phyloP scores from a whole-genome alignment of 148 eudicot genomes.

The Vaccinium corymbosum region DNA sequence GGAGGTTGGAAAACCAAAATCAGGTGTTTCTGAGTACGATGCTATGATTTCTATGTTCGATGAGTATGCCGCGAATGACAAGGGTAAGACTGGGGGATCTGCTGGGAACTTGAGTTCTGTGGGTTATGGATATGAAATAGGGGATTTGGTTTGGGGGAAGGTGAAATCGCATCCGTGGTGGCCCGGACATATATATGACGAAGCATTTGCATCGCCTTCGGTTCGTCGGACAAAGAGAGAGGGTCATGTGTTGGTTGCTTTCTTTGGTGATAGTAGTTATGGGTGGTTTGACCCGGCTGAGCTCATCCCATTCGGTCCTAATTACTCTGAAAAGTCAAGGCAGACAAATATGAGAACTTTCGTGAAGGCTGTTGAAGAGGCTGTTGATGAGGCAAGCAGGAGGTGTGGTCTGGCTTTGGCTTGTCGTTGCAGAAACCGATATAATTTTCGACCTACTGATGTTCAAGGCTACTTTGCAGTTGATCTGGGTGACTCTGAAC shows the following conservation, averaged over 20 bases:
- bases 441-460: conserved; percentile 53
- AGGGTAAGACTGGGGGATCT: conserved; percentile 15
- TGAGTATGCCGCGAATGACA: conserved; percentile 27
- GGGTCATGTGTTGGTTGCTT: conserved; percentile 81
- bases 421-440: conserved; percentile 65
- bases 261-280: conserved; percentile 92
- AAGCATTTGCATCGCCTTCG: conserved; percentile 60
- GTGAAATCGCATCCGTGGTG: conserved; percentile 99
- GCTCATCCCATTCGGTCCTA: conserved; percentile 61
- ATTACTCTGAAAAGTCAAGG: conserved; percentile 61
- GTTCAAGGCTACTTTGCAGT: conserved; percentile 56
- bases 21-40: conserved; percentile 16
- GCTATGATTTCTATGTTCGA: conserved; percentile 26
- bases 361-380: conserved; percentile 79
- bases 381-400: conserved; percentile 68
- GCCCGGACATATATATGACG: conserved; percentile 81
- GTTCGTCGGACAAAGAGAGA: conserved; percentile 65
- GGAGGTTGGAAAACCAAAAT: conserved; percentile 13
- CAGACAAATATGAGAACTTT: conserved; percentile 59
- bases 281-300: conserved; percentile 88
- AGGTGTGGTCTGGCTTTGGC: conserved; percentile 69
- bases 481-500: conserved; percentile 67
- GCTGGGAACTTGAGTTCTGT: conserved; percentile 14
- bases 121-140: conserved; percentile 55
- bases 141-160: conserved; percentile 98